Conservation (phyloP, 768 basidiomycete species). For the Lepiota venenata region DNA sequence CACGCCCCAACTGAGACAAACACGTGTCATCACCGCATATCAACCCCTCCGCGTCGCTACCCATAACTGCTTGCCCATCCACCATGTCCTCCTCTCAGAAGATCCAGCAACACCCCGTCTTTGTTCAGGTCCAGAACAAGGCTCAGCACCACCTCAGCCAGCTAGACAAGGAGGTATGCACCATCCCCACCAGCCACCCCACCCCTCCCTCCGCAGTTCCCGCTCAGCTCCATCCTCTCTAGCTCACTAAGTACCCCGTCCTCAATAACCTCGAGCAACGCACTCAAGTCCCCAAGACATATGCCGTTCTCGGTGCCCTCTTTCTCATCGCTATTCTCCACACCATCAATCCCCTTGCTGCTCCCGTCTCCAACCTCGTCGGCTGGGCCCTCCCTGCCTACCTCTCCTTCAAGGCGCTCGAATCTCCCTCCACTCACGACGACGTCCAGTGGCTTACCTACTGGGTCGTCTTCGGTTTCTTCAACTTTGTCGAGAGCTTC, state of each 20-base stretch:
- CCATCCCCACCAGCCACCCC: not conserved
- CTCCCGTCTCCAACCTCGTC: constrained; percentile 90
- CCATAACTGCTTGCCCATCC: constrained; percentile 23
- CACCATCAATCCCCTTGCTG: constrained; percentile 87
- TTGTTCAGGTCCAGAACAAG: constrained; percentile 81
- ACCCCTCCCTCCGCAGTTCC: not conserved
- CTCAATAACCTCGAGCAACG: constrained; percentile 83
- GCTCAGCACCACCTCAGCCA: constrained; percentile 78
- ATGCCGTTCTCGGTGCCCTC: constrained; percentile 74
- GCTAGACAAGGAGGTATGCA: constrained; percentile 93
- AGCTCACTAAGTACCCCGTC: constrained; percentile 86
- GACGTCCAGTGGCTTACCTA: constrained; percentile 97
- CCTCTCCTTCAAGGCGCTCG: constrained; percentile 93
- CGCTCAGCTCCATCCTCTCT: constrained; percentile 11
- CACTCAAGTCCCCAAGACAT: constrained; percentile 92
- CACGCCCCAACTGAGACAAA: constrained; percentile 52
- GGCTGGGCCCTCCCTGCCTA: constrained; percentile 95
- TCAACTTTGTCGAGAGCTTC: constrained; percentile 90
- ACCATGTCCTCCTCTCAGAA: constrained; percentile 79
- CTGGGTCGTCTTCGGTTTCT: constrained; percentile 93
- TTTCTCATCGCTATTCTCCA: constrained; percentile 69
- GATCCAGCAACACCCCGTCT: constrained; percentile 84
- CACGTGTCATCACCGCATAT: constrained; percentile 61
- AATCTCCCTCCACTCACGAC: constrained; percentile 76
- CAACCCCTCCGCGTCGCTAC: constrained; percentile 24